Percentiles rank a stretch among this genome's conserved stretches.
Evolutionary conservation across 768 basidiomycete species (phyloP).

Genomic region (Udeniomyces megalosporus): DNA sequence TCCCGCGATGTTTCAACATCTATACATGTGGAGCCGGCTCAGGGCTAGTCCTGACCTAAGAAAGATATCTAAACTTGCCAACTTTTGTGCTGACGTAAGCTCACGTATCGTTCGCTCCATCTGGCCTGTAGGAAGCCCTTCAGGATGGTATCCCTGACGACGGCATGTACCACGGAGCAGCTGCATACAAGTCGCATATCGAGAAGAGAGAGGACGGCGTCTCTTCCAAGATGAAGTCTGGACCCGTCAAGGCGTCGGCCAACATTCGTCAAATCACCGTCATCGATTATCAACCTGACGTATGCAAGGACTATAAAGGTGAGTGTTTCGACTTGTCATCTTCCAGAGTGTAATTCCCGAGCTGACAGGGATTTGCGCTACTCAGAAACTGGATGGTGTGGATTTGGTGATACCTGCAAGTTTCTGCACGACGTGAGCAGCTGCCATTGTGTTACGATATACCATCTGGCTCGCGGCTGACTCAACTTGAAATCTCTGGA

Average conservation of each 20-base stretch:
- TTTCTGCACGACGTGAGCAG: slow-evolving; percentile 97
- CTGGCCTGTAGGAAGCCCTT: slow-evolving; percentile 42
- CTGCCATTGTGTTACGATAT: too few relatives aligned
- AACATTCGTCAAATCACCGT: slow-evolving; percentile 87
- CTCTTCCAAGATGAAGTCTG: slow-evolving; percentile 50
- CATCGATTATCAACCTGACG: slow-evolving; percentile 94
- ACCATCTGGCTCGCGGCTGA: too few relatives aligned
- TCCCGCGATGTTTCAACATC: too few relatives aligned
- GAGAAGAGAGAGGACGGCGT: slow-evolving; percentile 60
- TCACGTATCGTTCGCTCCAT: not conserved
- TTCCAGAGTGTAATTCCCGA: not conserved
- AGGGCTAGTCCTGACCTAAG: not conserved
- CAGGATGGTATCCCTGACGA: slow-evolving; percentile 50
- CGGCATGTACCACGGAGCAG: slow-evolving; percentile 72
- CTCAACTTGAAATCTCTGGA: too few relatives aligned
- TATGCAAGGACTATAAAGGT: slow-evolving; percentile 99
- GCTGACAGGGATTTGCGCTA: not conserved
- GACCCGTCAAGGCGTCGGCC: slow-evolving; percentile 58
- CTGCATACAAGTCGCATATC: slow-evolving; percentile 61
- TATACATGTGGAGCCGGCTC: not conserved
- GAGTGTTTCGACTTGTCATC: slow-evolving; percentile 25
- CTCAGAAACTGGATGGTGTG: slow-evolving; percentile 93
- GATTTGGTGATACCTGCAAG: slow-evolving; percentile 97
- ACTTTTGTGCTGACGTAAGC: too few relatives aligned
- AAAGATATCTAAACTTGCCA: too few relatives aligned